Base-by-base conservation (phyloP, 805 yeast species). In the Sugiyamaella valdiviana region DNA sequence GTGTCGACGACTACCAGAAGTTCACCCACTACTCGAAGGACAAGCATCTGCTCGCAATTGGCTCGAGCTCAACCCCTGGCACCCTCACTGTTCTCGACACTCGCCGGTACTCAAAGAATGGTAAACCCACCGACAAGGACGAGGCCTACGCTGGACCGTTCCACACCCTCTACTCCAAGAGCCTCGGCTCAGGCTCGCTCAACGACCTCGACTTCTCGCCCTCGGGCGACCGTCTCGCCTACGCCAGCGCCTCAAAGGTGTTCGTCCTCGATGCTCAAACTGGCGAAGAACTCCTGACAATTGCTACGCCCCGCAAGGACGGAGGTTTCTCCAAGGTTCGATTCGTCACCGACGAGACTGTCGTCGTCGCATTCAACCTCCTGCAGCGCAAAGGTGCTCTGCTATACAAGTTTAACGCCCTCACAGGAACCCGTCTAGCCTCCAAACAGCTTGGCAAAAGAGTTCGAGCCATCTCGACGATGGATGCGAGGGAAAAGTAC, bases 131-230 rank as follows among this genome's bases (percentile, higher is more conserved):
- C 42, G 75, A 77, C 50, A 17, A 26, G 40, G 32, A 23, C 15
- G 38, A 37, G 36, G 20, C 39, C 6, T n/a, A 37, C 7, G 24
- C 45, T 17, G 50, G 39, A 36, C 32, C 32, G 32, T 26, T 26
- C 32, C 32, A 26, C 14, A 7, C 10, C 80, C 75, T 58, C 75
- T 48, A 48, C 32, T 21, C 44, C 17, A 45, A 45, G 23, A 26
- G 23, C 6, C 19, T 35, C 22, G 42, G 39, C 10, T 37, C 46
- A 12, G 42, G 48, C 15, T 77, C 49, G 49, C 75, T 88, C 1
- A 71, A 71, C 15, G 96, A 88, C 61, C 69, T 85, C 52, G 74
- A 78, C 43, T 75, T 87, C 55, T 78, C 82, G 40, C 82, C 83
- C 2, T 79, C 78, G 55, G 90, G 87, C 1, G 76, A 79, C 57